Evolutionary conservation across 2,329 filamentous ascomycete genomes (phyloP), one percentile per base, ranked within the genome.

Genomic region (Phialophora macrospora): DNA sequence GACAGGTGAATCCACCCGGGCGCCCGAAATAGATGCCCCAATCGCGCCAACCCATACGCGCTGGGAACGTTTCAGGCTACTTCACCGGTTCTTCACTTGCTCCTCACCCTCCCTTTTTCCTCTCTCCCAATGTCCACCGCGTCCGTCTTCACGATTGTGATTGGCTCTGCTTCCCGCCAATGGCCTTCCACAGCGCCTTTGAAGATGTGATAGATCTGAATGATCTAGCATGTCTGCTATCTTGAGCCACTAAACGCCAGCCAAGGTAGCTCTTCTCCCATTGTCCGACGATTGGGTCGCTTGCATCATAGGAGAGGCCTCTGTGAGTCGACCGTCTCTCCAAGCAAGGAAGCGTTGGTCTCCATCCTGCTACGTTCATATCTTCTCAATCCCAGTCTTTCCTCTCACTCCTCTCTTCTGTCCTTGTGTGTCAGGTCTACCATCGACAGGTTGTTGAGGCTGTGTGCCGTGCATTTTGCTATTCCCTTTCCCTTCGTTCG

Each of bases 171-270:
- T 20, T 30, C 24, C 46, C 48, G 49, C 62, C 55, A 63, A 62
- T 66, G 52, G 17, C 20, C 46, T 54, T 56, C 34, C 49, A 54
- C 46, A 61, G 59, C 67, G 65, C 56, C 60, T 55, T 61, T 22
- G 22, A 48, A 65, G 61, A 61, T 70, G 70, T 72, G 70, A 72
- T 69, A 60, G 62, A 67, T 66, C 60, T 67, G 41, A 38, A 59
- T 57, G 52, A 67, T 65, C 56, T 52, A 57, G 46, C 67, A 63
- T 63, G 38, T 55, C 51, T 67, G 34, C 67, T 69, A 69, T 69
- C 65, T 65, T 67, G 59, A 65, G 67, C 56, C 48, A 59, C 22
- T 69, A 69, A 59, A 69, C 67, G 65, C 67, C 65, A 38, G 57
- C 62, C 67, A 64, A 62, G 64, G 30, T 17, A 62, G n/a, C 48